phyloP scores from a whole-genome alignment of 1,139 yeast genomes.

The Pneumocystis oryctolagi region DNA sequence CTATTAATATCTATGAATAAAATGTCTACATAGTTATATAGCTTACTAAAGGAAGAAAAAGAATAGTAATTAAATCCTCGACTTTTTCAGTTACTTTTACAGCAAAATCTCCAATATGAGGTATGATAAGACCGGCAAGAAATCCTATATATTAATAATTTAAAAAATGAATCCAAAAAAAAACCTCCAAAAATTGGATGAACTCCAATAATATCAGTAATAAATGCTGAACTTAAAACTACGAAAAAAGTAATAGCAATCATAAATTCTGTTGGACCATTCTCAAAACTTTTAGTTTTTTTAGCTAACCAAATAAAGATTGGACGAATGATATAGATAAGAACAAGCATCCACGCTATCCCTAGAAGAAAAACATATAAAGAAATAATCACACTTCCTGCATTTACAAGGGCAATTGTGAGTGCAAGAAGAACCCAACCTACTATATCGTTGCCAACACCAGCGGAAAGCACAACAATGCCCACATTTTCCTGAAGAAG shows the following conservation, averaged over 20 bases:
- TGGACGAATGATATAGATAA: slow-evolving; percentile 42
- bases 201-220: slow-evolving; percentile 67
- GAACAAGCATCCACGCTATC: slow-evolving; percentile 50
- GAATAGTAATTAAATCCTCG: slow-evolving; percentile 58
- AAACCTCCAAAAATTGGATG: slow-evolving; percentile 66
- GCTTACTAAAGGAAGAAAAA: slow-evolving; percentile 43
- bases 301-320: slow-evolving; percentile 32
- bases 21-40: background rate
- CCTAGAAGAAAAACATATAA: slow-evolving; percentile 52
- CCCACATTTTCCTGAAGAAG: slow-evolving; percentile 61
- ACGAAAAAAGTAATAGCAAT: slow-evolving; percentile 41
- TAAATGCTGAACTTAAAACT: slow-evolving; percentile 54
- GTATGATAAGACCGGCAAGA: slow-evolving; percentile 60
- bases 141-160: slow-evolving; percentile 22
- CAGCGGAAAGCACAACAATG: slow-evolving; percentile 65
- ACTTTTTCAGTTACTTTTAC: slow-evolving; percentile 53
- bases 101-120: slow-evolving; percentile 61
- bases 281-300: slow-evolving; percentile 36
- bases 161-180: background rate
- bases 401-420: slow-evolving; percentile 58
- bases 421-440: slow-evolving; percentile 72
- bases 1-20: background rate
- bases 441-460: slow-evolving; percentile 61
- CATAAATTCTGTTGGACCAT: slow-evolving; percentile 52
- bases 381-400: slow-evolving; percentile 52